A percentile compares a stretch with the other conserved stretches of the same genome.
These are phyloP conservation scores for Piromyces sp. DNA, from an alignment of 192 early-diverging fungal genomes.

Conservation along the genomic window DNA sequence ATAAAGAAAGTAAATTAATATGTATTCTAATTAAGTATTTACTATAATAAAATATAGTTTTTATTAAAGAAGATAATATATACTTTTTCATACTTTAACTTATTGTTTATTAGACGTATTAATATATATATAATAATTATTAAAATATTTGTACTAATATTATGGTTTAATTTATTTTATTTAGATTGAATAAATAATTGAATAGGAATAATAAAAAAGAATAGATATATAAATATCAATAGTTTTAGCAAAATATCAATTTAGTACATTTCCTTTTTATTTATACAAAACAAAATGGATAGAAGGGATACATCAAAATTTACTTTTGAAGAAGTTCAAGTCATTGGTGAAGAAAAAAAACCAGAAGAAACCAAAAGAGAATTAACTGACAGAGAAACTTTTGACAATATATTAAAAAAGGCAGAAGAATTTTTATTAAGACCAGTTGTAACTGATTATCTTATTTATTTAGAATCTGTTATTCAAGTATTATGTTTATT, in stretches of 20 bases:
- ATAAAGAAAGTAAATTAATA: too few species aligned
- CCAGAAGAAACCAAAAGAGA: neutral
- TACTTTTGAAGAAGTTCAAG: neutral
- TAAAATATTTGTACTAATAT: too few species aligned
- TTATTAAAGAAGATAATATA: too few species aligned
- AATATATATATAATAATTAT: too few species aligned
- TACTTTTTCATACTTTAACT: too few species aligned
- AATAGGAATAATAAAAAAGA: too few species aligned
- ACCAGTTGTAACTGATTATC: neutral
- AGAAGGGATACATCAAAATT: neutral
- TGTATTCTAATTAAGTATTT: too few species aligned
- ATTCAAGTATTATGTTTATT: neutral
- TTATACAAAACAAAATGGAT: neutral
- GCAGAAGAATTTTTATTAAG: neutral
- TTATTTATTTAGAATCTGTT: neutral
- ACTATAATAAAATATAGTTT: too few species aligned
- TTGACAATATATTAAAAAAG: neutral
- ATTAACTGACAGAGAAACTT: neutral
- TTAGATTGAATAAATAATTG: too few species aligned
- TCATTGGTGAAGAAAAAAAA: neutral
- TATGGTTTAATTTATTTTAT: too few species aligned
- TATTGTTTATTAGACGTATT: too few species aligned
- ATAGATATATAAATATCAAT: too few species aligned
- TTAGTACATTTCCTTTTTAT: neutral
- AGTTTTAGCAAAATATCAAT: neutral